phyloP scores from a whole-genome alignment of 257 asterid genomes.

The Avicennia marina region DNA sequence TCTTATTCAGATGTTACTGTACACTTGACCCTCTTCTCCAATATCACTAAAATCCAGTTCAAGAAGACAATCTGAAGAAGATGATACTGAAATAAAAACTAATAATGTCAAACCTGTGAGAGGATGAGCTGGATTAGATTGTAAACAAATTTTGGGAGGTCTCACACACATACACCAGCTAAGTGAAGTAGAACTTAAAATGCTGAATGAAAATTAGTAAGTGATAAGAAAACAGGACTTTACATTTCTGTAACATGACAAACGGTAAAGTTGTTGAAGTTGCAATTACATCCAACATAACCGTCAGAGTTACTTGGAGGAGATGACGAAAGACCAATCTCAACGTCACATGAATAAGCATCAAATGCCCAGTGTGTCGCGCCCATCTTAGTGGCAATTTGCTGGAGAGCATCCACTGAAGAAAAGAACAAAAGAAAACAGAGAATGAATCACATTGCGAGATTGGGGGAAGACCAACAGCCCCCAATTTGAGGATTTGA shows the following conservation, averaged over 20 bases:
- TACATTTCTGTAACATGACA: constrained; percentile 73
- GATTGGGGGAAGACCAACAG: not conserved
- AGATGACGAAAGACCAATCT: constrained; percentile 43
- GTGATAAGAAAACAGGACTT: constrained; percentile 7
- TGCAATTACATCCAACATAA: constrained; percentile 54
- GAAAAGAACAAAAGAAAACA: constrained; percentile 8
- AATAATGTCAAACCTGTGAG: too few relatives aligned
- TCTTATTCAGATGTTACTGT: too few relatives aligned
- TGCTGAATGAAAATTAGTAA: too few relatives aligned
- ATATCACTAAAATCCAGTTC: too few relatives aligned
- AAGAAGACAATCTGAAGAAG: too few relatives aligned
- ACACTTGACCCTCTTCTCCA: too few relatives aligned
- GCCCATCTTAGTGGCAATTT: constrained; percentile 72
- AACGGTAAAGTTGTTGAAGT: constrained; percentile 32
- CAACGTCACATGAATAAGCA: constrained; percentile 52
- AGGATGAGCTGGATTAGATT: too few relatives aligned
- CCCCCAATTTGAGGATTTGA: not conserved
- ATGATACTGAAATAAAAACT: too few relatives aligned
- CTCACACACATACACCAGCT: too few relatives aligned
- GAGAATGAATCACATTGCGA: not conserved
- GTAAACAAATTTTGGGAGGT: too few relatives aligned
- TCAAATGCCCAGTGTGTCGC: constrained; percentile 60
- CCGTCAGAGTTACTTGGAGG: constrained; percentile 47
- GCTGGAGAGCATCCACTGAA: constrained; percentile 68
- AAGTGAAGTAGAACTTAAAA: too few relatives aligned